These are phyloP conservation scores for Plectosphaerella cucumerina DNA, from an alignment of 2,329 filamentous ascomycete genomes.

Conservation along the genomic window DNA sequence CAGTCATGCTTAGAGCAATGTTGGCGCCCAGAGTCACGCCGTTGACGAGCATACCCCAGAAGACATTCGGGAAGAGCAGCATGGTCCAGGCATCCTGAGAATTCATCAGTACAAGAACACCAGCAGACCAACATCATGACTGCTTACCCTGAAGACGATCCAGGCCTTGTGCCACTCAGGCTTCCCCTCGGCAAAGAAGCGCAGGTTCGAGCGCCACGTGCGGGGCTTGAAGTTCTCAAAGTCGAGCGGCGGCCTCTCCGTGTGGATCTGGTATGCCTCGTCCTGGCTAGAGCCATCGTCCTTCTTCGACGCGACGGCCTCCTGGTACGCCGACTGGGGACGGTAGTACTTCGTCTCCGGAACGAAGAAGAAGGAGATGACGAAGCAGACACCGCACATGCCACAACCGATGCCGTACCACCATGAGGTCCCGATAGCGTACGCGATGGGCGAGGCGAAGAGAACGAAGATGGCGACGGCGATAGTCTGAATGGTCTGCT, in stretches of 20 bases:
- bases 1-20: constrained; percentile 35
- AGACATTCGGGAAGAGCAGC: constrained; percentile 32
- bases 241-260: constrained; percentile 24
- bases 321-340: constrained; percentile 29
- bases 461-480: constrained; percentile 30
- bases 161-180: constrained; percentile 29
- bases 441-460: constrained; percentile 36
- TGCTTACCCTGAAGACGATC: constrained; percentile 8
- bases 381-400: constrained; percentile 24
- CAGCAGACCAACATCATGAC: constrained; percentile 25
- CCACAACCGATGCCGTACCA: constrained; percentile 38
- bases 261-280: constrained; percentile 8
- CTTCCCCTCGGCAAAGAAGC: constrained; percentile 28
- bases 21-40: constrained; percentile 25
- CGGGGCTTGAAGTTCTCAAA: constrained; percentile 28
- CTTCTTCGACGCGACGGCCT: constrained; percentile 14
- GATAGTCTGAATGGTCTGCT: constrained; percentile 33
- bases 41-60: constrained; percentile 35
- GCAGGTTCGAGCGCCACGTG: constrained; percentile 28
- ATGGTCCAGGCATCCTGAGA: neutral
- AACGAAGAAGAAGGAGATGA: constrained; percentile 32
- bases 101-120: neutral
- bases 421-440: constrained; percentile 30
- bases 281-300: constrained; percentile 13
- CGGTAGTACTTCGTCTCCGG: constrained; percentile 39